A percentile compares a stretch with the other conserved stretches of the same genome.
These are phyloP conservation scores for Cutaneotrichosporon sp. DNA, from an alignment of 1,284 basidiomycete species.

Conservation along the genomic window DNA sequence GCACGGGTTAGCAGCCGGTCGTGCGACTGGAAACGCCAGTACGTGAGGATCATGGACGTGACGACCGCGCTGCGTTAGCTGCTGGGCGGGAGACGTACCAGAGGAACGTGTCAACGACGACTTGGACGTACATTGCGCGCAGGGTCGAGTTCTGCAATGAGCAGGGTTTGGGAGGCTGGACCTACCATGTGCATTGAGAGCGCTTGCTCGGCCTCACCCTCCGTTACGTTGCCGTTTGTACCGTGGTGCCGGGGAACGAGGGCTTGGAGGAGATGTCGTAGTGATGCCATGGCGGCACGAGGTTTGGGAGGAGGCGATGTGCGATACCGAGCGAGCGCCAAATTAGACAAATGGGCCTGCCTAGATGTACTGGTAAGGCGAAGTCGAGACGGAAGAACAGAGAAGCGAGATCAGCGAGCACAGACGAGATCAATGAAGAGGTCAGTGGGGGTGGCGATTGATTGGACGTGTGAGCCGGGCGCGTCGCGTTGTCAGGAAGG, in stretches of 20 bases:
- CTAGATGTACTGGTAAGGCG: no score
- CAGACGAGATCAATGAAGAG: background rate
- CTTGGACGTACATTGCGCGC: slow-evolving; percentile 19
- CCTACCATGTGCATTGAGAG: background rate
- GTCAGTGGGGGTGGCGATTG: background rate
- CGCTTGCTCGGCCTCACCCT: background rate
- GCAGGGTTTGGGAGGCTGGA: background rate
- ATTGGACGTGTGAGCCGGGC: background rate
- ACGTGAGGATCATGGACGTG: slow-evolving; percentile 24
- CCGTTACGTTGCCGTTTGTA: background rate
- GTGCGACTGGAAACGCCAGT: slow-evolving; percentile 25
- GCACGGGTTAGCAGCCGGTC: slow-evolving; percentile 31
- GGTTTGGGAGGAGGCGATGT: no score
- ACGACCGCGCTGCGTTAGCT: slow-evolving; percentile 24
- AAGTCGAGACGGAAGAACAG: no score
- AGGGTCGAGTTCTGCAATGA: background rate
- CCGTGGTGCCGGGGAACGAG: background rate
- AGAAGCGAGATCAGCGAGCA: background rate
- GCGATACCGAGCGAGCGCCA: no score
- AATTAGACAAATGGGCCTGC: no score
- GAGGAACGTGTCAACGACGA: slow-evolving; percentile 30
- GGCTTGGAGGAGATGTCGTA: background rate
- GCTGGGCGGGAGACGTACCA: slow-evolving; percentile 16
- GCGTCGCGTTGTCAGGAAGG: no score
- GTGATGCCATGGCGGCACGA: no score